Conservation (phyloP, 106 monocot genomes). For the Dioscorea zingiberensis region DNA sequence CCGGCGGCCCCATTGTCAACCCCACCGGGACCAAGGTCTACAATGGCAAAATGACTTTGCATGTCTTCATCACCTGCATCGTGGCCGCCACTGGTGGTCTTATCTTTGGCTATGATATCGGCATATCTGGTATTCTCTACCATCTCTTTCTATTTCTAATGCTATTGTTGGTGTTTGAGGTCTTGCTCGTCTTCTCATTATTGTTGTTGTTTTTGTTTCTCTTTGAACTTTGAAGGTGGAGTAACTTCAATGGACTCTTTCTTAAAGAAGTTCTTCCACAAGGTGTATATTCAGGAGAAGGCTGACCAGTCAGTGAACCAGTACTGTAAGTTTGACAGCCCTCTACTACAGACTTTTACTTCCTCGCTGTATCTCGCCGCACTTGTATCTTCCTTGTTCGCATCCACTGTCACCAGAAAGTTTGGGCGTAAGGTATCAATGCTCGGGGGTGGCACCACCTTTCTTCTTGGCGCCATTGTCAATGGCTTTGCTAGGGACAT, state of each 20-base stretch:
- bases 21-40: background rate
- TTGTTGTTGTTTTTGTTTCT: background rate
- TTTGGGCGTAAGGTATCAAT: background rate
- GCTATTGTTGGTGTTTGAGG: background rate
- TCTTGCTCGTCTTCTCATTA: background rate
- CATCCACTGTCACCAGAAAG: background rate
- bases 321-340: background rate
- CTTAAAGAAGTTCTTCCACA: background rate
- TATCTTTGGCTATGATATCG: background rate
- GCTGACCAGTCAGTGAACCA: background rate
- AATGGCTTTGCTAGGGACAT: background rate
- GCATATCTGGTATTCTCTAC: background rate
- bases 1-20: background rate
- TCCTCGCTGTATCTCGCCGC: background rate
- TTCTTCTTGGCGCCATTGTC: background rate
- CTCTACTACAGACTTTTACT: background rate
- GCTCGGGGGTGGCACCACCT: slow-evolving; percentile 6
- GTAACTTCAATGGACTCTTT: background rate
- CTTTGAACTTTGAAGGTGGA: background rate
- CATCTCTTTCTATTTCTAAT: background rate
- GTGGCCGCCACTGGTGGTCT: background rate
- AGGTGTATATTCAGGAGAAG: background rate
- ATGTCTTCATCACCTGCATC: background rate
- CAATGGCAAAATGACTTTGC: background rate
- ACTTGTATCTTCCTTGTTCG: background rate